Evolutionary conservation across 73 alveolate species (phyloP).

Genomic region (Urostyla sp.): DNA sequence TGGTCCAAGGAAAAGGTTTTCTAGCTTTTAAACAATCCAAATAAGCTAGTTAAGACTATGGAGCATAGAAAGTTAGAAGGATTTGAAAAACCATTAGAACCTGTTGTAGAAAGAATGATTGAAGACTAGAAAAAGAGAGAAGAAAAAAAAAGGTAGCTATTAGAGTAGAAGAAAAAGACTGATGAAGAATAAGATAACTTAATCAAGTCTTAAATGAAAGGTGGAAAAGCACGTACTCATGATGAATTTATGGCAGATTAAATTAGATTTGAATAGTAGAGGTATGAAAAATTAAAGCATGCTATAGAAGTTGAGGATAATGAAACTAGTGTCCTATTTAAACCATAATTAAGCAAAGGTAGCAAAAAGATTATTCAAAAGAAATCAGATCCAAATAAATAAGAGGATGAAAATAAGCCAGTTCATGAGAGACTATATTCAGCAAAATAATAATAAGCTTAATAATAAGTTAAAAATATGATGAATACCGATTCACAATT

Average conservation of each 20-base stretch:
- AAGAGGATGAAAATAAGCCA: constrained; percentile 13
- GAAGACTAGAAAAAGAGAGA: constrained; percentile 32
- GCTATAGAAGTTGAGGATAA: constrained; percentile 26
- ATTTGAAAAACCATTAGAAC: constrained; percentile 27
- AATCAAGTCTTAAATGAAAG: constrained; percentile 10
- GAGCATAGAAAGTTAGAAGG: constrained; percentile 27
- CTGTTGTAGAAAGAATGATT: constrained; percentile 7
- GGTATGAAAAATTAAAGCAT: constrained; percentile 3
- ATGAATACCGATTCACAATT: too few relatives aligned
- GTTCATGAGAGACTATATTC: constrained; percentile 31
- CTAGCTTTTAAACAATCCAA: constrained; percentile 15
- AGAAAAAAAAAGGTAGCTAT: not conserved
- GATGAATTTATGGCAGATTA: constrained; percentile 42
- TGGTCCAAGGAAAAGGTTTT: constrained; percentile 19
- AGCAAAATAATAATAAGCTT: not conserved
- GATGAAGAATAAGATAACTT: constrained; percentile 24
- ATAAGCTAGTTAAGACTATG: constrained; percentile 35
- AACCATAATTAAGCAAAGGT: constrained; percentile 26
- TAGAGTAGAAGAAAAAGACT: constrained; percentile 7
- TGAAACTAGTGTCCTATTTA: not conserved
- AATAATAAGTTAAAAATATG: not conserved
- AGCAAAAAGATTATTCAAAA: not conserved
- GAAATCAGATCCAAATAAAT: too few relatives aligned
- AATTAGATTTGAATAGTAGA: constrained; percentile 22
- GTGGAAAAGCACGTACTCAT: not conserved